phyloP scores from a whole-genome alignment of 805 yeast species.

The Saccharomycopsis babjevae region DNA sequence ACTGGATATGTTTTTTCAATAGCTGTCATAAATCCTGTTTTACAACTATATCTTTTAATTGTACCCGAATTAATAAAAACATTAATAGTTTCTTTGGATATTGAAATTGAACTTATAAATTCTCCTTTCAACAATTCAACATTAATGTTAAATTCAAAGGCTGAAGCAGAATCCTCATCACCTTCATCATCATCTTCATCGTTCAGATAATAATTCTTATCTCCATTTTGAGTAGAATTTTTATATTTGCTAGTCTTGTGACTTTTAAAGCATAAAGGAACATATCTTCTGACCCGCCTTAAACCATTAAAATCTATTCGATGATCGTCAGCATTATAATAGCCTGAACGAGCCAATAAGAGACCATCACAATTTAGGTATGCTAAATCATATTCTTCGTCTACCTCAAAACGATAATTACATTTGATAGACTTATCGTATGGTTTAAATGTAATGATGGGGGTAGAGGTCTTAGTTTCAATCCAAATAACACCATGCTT shows the following conservation, averaged over 20 bases:
- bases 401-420: conserved; percentile 12
- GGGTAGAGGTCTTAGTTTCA: conserved; percentile 17
- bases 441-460: conserved; percentile 13
- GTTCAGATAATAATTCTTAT: not conserved
- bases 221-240: not conserved
- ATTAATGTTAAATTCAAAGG: not conserved
- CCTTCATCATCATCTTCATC: not conserved
- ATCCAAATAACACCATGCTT: conserved; percentile 16
- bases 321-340: conserved; percentile 4
- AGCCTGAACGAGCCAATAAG: conserved; percentile 12
- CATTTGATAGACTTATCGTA: conserved; percentile 7
- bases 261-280: conserved; percentile 2
- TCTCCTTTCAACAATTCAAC: conserved; percentile 10
- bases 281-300: conserved; percentile 4
- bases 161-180: not conserved
- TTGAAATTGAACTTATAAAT: conserved; percentile 4
- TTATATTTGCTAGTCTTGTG: conserved; percentile 1
- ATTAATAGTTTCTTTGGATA: not conserved
- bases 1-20: conserved; percentile 13
- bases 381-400: conserved; percentile 14
- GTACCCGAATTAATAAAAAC: conserved; percentile 10
- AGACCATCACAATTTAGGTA: conserved; percentile 9
- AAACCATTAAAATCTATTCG: conserved; percentile 3
- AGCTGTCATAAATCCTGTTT: conserved; percentile 7
- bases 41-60: conserved; percentile 1